These are phyloP conservation scores for Taphrina flavorubra DNA, from an alignment of 1,139 yeast genomes.

Conservation along the genomic window DNA sequence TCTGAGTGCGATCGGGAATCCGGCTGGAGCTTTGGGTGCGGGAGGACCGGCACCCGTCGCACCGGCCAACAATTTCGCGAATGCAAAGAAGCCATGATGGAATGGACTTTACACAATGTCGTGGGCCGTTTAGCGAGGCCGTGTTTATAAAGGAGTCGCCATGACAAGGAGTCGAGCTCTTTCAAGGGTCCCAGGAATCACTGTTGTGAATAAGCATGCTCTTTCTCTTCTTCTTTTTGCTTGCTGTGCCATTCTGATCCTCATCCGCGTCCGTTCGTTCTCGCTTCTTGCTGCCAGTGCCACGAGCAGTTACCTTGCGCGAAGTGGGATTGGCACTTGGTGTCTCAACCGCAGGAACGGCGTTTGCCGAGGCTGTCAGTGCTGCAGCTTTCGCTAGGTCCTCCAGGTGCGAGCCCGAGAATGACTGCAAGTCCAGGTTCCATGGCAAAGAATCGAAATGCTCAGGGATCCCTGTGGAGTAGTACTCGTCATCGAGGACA, in stretches of 20 bases:
- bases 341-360: background rate
- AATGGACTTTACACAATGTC: background rate
- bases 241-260: slow-evolving; percentile 5
- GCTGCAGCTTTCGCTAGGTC: slow-evolving; percentile 21
- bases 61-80: slow-evolving; percentile 14
- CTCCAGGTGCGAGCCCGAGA: slow-evolving; percentile 29
- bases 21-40: slow-evolving; percentile 16
- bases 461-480: slow-evolving; percentile 17
- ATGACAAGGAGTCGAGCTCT: background rate
- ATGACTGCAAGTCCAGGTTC: slow-evolving; percentile 25
- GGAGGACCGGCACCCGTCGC: slow-evolving; percentile 12
- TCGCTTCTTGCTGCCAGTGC: slow-evolving; percentile 16
- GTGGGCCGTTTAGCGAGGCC: background rate
- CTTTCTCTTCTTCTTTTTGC: slow-evolving; percentile 24
- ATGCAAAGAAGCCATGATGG: slow-evolving; percentile 10
- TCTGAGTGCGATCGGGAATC: slow-evolving; percentile 7
- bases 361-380: slow-evolving; percentile 3
- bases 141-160: background rate
- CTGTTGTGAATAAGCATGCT: slow-evolving; percentile 10
- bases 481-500: slow-evolving; percentile 16
- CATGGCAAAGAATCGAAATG: slow-evolving; percentile 29
- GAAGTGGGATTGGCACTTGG: slow-evolving; percentile 6
- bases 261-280: slow-evolving; percentile 19
- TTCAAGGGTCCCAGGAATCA: slow-evolving; percentile 12
- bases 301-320: background rate